Percentiles rank a stretch among this genome's conserved stretches.
phyloP scores from a whole-genome alignment of 2,329 filamentous ascomycete genomes.

The Neonectria hederae region DNA sequence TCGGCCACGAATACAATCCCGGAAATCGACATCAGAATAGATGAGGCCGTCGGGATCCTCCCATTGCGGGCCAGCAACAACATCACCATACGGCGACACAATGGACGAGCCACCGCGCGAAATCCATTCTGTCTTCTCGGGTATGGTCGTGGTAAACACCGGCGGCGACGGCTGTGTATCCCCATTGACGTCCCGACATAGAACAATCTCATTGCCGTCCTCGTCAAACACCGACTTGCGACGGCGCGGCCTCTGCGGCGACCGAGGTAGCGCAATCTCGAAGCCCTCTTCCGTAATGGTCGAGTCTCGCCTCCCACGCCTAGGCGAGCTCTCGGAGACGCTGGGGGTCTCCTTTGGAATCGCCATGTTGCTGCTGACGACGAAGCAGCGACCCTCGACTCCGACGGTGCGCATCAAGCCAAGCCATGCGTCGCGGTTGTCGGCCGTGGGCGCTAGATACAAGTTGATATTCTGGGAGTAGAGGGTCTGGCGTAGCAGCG shows the following conservation, averaged over 20 bases:
- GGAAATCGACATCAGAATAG: conserved; percentile 81
- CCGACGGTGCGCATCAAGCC: conserved; percentile 84
- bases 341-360: conserved; percentile 52
- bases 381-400: conserved; percentile 84
- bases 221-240: conserved; percentile 59
- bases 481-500: conserved; percentile 81
- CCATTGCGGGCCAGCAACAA: conserved; percentile 84
- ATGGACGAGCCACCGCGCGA: conserved; percentile 86
- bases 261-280: conserved; percentile 56
- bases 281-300: conserved; percentile 57
- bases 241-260: conserved; percentile 39
- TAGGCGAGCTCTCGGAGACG: conserved; percentile 1
- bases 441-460: conserved; percentile 90
- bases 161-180: not conserved
- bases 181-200: conserved; percentile 40
- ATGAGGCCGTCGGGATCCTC: conserved; percentile 76
- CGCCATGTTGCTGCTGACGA: conserved; percentile 87
- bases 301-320: conserved; percentile 45
- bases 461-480: conserved; percentile 93
- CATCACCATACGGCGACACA: conserved; percentile 80
- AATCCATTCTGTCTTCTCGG: conserved; percentile 57
- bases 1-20: conserved; percentile 84
- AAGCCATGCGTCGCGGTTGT: conserved; percentile 84
- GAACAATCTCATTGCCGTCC: conserved; percentile 65
- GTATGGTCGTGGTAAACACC: conserved; percentile 16